Base-by-base conservation (phyloP, 148 eudicot genomes). In the Nepenthes mirabilis region DNA sequence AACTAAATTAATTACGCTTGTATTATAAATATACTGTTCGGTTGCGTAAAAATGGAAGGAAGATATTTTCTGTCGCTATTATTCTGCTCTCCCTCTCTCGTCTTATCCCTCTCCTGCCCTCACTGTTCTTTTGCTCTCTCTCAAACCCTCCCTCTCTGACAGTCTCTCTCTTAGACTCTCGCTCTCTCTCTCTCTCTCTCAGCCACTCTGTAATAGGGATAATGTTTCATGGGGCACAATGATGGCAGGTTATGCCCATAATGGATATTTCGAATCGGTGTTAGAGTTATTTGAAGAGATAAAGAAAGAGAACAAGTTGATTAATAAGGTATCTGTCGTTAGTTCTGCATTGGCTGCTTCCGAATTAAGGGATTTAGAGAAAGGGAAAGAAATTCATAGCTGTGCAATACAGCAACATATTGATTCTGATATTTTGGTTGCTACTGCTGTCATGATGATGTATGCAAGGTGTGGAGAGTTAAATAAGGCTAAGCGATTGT, bases 151-250 rank as follows among this genome's bases (percentile, higher is more conserved):
- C 23, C 23, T 23, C 23, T 23, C 23, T 23, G 23, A 23, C 0
- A 23, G 23, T 23, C 23, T 23, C 23, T 23, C 23, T 23, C 23
- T 23, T 23, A 23, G 23, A 23, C 23, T 23, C 23, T 23, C 23
- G 0, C 23, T 23, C 23, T 23, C 23, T 23, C 23, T 23, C 23
- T 23, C n/a, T n/a, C n/a, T n/a, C n/a, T n/a, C n/a, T n/a, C n/a
- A n/a, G n/a, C n/a, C n/a, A n/a, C n/a, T n/a, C n/a, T n/a, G n/a
- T n/a, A n/a, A n/a, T n/a, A 63, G 58, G 58, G 88, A 86, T 68
- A 80, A 78, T 67, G 82, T 83, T 60, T 72, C 94, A 0, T 86
- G 88, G 94, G 93, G 83, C 63, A 71, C 94, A 33, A 67, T 86
- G 73, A 86, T 83, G 88, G 81, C 94, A 36, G 88, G 86, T 55